Conservation (phyloP, 1,284 basidiomycete genomes). For the Erythrobasidium hasegawianum region DNA sequence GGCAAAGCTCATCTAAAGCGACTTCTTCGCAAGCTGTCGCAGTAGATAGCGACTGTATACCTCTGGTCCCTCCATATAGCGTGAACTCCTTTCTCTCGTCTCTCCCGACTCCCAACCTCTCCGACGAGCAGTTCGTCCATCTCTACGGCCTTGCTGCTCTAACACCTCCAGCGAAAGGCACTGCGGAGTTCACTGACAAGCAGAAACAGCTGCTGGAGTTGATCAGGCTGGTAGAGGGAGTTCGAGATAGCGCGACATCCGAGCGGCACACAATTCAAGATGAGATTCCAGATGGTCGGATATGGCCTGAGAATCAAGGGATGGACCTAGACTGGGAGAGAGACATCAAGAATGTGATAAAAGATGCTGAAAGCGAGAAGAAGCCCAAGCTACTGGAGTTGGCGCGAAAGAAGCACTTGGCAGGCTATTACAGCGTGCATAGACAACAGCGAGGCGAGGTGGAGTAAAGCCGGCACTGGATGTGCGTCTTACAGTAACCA, state of each 20-base stretch:
- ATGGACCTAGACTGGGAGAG: slow-evolving; percentile 19
- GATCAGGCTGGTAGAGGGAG: slow-evolving; percentile 31
- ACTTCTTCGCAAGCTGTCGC: neutral
- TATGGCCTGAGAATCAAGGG: slow-evolving; percentile 29
- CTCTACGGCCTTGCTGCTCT: slow-evolving; percentile 25
- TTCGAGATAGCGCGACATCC: neutral
- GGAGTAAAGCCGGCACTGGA: slow-evolving; percentile 4
- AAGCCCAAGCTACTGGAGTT: slow-evolving; percentile 13
- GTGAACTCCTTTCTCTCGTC: slow-evolving; percentile 13
- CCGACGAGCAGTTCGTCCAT: slow-evolving; percentile 27
- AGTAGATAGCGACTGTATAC: slow-evolving; percentile 28
- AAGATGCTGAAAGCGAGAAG: neutral
- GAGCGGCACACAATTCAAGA: neutral
- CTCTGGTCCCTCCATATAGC: slow-evolving; percentile 19
- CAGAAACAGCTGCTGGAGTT: slow-evolving; percentile 15
- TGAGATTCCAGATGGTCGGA: slow-evolving; percentile 24
- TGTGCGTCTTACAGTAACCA: too few relatives aligned
- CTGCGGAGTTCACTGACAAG: slow-evolving; percentile 12
- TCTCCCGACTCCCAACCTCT: slow-evolving; percentile 10
- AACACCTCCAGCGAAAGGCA: slow-evolving; percentile 5
- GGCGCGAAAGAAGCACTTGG: slow-evolving; percentile 16
- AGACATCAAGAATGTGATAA: neutral
- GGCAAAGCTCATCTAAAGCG: too few relatives aligned
- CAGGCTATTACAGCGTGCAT: slow-evolving; percentile 26
- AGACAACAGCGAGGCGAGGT: slow-evolving; percentile 7